Base-by-base conservation (phyloP, 768 basidiomycete genomes). In the Mycena crocata region DNA sequence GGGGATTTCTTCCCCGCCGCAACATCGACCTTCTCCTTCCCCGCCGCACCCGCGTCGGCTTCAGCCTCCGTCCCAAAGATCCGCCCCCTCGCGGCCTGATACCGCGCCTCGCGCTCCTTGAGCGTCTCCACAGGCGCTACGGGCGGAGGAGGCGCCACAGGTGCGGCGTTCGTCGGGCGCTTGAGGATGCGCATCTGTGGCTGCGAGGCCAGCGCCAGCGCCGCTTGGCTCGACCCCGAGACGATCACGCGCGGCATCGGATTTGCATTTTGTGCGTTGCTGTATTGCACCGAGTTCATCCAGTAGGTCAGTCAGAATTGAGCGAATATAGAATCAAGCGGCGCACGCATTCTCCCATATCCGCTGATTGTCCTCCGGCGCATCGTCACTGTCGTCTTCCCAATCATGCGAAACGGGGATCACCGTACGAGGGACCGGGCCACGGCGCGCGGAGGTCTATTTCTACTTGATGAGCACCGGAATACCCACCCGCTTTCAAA, bases 291-390 rank as follows among this genome's bases (percentile, higher is more conserved):
- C 55, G 58, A 64, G 34, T 63, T 50, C 50, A 69, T 70, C 34
- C 50, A 42, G 56, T 15, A 39, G 26, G n/a, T n/a, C n/a, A n/a
- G n/a, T n/a, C n/a, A 46, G 35, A 64, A 24, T 39, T 66, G 28
- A 23, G 50, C 30, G 48, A 39, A n/a, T 28, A n/a, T 34, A 52
- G 55, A 42, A 34, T 15, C 48, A 62, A 19, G n/a, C 24, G 35
- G 83, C 90, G 79, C 74, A 93, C 92, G 92, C 92, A 70, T 87
- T 83, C 64, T 89, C 85, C 92, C 92, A 93, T 56, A 93, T 80
- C 58, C 79, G 83, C 73, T 81, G 84, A 26, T 68, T 68, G 13
- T 76, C 80, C 42, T 80, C 79, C 44, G 84, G 63, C 26, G 74
- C 76, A 17, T 82, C 81, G 12, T 83, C 82, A 1, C 85, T 84